A percentile compares a stretch with the other conserved stretches of the same genome.
phyloP scores from a whole-genome alignment of 176 grass and related monocot genomes.

The Leersia perrieri region DNA sequence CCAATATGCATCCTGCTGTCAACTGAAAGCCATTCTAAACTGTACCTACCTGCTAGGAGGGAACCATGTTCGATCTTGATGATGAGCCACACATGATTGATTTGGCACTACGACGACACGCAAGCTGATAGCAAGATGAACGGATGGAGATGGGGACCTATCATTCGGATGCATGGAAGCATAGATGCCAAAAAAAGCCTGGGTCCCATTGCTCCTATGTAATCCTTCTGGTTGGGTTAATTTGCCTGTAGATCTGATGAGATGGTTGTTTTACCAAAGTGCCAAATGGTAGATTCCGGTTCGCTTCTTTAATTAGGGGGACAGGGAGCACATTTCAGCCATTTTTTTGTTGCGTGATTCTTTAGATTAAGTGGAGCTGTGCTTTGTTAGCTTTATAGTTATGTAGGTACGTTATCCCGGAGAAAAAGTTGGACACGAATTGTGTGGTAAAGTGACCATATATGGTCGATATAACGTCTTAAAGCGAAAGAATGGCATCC shows the following conservation, averaged over 20 bases:
- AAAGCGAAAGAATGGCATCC: conserved; percentile 18
- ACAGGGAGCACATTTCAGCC: conserved; percentile 6
- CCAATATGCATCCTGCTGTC: conserved; percentile 19
- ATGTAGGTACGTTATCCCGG: background rate
- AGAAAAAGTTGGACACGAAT: background rate
- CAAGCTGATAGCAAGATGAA: too few relatives aligned
- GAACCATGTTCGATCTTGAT: conserved; percentile 15
- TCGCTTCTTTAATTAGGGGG: background rate
- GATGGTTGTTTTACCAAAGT: background rate
- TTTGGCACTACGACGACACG: background rate
- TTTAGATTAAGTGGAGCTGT: background rate
- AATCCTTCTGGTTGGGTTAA: background rate
- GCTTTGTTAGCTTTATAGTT: background rate
- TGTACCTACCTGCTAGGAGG: background rate
- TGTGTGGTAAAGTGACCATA: background rate
- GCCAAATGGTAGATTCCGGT: background rate
- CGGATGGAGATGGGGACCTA: background rate
- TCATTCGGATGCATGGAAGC: background rate
- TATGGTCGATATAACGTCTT: background rate
- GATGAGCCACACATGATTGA: background rate
- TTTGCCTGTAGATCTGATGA: background rate
- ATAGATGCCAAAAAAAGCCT: background rate
- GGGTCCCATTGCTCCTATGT: background rate
- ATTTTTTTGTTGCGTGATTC: background rate
- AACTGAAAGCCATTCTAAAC: background rate